A percentile compares a stretch with the other conserved stretches of the same genome.
phyloP scores from a whole-genome alignment of 1,284 basidiomycete species.

The Lignosus rhinocerotis region DNA sequence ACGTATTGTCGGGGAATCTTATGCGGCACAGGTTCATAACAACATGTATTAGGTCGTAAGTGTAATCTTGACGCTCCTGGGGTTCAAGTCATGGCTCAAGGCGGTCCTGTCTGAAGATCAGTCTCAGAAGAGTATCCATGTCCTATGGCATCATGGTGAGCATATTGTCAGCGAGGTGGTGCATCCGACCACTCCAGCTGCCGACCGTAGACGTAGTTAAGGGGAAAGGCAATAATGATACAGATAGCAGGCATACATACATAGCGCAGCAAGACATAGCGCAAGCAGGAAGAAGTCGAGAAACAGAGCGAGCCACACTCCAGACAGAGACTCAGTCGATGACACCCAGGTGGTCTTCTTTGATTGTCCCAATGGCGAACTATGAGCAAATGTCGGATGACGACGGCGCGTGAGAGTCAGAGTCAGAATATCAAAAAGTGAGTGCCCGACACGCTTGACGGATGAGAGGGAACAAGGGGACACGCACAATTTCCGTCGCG shows the following conservation, averaged over 20 bases:
- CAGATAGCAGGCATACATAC: slow-evolving; percentile 22
- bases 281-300: not conserved
- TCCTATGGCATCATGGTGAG: no score
- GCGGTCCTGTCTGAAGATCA: no score
- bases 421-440: not conserved
- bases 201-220: no score
- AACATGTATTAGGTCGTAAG: no score
- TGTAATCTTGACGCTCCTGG: no score
- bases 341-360: slow-evolving; percentile 92
- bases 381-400: slow-evolving; percentile 31
- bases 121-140: no score
- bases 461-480: not conserved
- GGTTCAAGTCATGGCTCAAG: no score
- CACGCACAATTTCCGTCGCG: slow-evolving; percentile 91
- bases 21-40: no score
- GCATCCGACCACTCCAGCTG: no score
- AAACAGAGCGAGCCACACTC: not conserved
- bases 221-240: slow-evolving; percentile 7
- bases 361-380: slow-evolving; percentile 94
- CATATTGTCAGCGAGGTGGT: no score
- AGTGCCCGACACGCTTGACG: not conserved
- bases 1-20: no score
- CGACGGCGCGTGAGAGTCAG: not conserved
- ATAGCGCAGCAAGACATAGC: slow-evolving; percentile 3
- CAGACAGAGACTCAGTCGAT: slow-evolving; percentile 48